Evolutionary conservation across 495 filamentous ascomycete species (phyloP).

Genomic region (Halenospora varia): DNA sequence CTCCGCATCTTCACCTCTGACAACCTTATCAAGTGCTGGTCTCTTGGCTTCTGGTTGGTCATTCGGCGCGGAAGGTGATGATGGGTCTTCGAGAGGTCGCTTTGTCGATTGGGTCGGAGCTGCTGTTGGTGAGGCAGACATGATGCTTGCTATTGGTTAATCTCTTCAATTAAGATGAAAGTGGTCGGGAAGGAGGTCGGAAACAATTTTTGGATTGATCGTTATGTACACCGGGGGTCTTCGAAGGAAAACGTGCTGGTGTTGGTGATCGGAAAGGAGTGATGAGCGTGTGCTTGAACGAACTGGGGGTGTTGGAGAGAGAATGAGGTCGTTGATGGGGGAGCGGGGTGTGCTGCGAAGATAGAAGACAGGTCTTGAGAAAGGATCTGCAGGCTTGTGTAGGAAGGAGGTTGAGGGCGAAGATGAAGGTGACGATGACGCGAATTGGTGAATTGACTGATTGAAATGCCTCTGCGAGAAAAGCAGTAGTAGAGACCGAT

Average conservation of each 20-base stretch:
- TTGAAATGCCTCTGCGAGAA: constrained; percentile 22
- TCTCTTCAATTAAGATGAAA: constrained; percentile 31
- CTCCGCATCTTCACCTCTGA: constrained; percentile 48
- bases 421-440: constrained; percentile 23
- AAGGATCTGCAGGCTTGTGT: constrained; percentile 24
- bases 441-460: constrained; percentile 20
- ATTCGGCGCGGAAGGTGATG: constrained; percentile 82
- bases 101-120: constrained; percentile 60
- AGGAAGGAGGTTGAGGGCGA: constrained; percentile 22
- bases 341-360: constrained; percentile 20
- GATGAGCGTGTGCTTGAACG: constrained; percentile 27
- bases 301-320: constrained; percentile 23
- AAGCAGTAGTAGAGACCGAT: constrained; percentile 28
- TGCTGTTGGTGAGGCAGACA: constrained; percentile 51
- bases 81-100: constrained; percentile 93
- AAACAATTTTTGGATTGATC: constrained; percentile 49
- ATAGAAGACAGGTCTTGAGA: constrained; percentile 25
- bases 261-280: constrained; percentile 36
- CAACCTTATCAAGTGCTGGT: constrained; percentile 88
- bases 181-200: constrained; percentile 32
- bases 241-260: constrained; percentile 92
- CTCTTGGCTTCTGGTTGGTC: constrained; percentile 98
- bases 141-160: constrained; percentile 36
- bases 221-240: constrained; percentile 86
- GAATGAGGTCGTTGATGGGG: constrained; percentile 18